These are phyloP conservation scores for Penicillium cataractarum DNA, from an alignment of 495 filamentous ascomycete species.

Conservation along the genomic window DNA sequence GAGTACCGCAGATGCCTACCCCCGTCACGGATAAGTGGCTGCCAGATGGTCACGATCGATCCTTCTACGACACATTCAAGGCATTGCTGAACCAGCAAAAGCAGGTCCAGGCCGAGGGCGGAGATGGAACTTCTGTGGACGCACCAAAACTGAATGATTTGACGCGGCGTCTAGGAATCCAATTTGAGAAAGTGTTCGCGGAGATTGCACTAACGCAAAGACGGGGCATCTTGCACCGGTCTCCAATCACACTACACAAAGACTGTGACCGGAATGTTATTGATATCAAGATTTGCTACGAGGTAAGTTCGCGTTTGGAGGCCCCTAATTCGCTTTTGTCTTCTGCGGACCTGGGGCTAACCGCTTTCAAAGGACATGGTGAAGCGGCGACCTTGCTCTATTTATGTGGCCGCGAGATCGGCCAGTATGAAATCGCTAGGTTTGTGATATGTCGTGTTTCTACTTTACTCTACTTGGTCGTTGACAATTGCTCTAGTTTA, in stretches of 20 bases:
- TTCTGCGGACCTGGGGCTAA: not conserved
- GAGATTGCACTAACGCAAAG: slow-evolving; percentile 62
- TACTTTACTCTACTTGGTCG: not conserved
- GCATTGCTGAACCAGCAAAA: slow-evolving; percentile 40
- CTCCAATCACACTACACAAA: slow-evolving; percentile 47
- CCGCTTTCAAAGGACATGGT: slow-evolving; percentile 25
- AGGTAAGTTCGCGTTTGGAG: slow-evolving; percentile 25
- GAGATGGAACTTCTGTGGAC: slow-evolving; percentile 31
- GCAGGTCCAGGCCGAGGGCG: slow-evolving; percentile 25
- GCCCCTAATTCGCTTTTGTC: not conserved
- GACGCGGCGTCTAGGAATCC: slow-evolving; percentile 51
- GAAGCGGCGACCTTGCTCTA: slow-evolving; percentile 33
- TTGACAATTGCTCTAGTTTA: slow-evolving; percentile 39
- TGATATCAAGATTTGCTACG: slow-evolving; percentile 43
- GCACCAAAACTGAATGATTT: slow-evolving; percentile 58
- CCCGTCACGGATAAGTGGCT: slow-evolving; percentile 39
- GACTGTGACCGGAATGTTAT: slow-evolving; percentile 44
- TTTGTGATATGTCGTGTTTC: slow-evolving; percentile 18
- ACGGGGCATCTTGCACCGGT: slow-evolving; percentile 57
- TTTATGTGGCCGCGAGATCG: slow-evolving; percentile 43
- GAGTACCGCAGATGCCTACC: slow-evolving; percentile 31
- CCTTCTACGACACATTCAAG: slow-evolving; percentile 54
- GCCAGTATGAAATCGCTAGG: slow-evolving; percentile 36
- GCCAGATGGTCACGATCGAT: slow-evolving; percentile 44
- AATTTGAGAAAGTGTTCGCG: slow-evolving; percentile 58